Percentiles rank a stretch among this genome's conserved stretches.
Evolutionary conservation across 2,329 filamentous ascomycete genomes (phyloP).

Genomic region (Penicillium thymicola): DNA sequence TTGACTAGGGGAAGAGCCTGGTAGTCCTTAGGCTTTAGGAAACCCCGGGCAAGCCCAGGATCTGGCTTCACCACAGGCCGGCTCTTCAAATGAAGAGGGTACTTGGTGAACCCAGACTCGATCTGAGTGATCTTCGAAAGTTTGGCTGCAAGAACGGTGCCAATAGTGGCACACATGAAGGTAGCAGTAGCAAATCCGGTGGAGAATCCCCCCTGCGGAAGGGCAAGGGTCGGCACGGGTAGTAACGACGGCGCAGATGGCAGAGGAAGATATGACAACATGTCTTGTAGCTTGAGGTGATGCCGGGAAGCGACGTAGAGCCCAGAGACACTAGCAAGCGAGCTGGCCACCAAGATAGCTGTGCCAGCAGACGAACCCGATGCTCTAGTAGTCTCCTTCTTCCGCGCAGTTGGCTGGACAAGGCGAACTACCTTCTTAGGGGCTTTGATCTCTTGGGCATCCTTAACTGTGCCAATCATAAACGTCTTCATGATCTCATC

Average conservation of each 20-base stretch:
- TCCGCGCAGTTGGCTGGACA: not conserved
- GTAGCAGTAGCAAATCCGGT: not conserved
- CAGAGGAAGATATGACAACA: not conserved
- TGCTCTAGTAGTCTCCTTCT: not conserved
- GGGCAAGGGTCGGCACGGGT: not conserved
- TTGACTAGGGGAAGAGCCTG: not conserved
- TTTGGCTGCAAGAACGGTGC: not conserved
- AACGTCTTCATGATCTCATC: not conserved
- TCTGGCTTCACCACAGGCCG: not conserved
- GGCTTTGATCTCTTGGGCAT: not conserved
- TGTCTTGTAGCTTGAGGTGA: not conserved
- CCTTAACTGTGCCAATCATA: not conserved
- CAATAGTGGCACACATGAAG: not conserved
- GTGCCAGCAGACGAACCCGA: not conserved
- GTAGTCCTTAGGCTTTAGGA: not conserved
- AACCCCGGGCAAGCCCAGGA: not conserved
- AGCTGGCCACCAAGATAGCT: not conserved
- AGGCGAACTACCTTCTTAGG: not conserved
- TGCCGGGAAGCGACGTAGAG: not conserved
- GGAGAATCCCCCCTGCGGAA: not conserved
- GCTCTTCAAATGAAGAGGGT: not conserved
- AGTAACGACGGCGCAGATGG: not conserved
- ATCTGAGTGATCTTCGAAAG: not conserved
- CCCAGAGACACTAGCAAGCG: not conserved
- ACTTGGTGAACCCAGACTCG: not conserved